Evolutionary conservation across 345 rosid genomes (phyloP), one percentile per base, ranked within the genome.

Genomic region (Lumnitzera racemosa): DNA sequence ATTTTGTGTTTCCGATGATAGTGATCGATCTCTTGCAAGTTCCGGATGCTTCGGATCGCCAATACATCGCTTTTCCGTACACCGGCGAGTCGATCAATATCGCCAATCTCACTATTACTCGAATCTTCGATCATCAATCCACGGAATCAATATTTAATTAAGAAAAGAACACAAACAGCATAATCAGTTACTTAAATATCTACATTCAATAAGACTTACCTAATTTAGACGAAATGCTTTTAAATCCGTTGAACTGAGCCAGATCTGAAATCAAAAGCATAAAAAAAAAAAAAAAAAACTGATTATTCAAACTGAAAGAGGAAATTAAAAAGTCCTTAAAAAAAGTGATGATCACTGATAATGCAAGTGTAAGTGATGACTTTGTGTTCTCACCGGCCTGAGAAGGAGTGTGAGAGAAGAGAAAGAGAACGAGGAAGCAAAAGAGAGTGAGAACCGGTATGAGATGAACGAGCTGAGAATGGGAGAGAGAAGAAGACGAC

Each of bases 381-480:
- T 6, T 57, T 53, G 56, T 9, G 56, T 11, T 24, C 29, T 24
- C 72, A 87, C 97, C 94, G 65, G 90, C 76, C 59, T 72, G 91
- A 14, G 96, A 81, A 1, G 98, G 97, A 67, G 55, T 67, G 74
- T 89, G 87, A 23, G 98, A 92, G 76, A 82, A 80, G 63, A 92
- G 81, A 67, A 81, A 89, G 62, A 92, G 97, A 57, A 89, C 71
- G 69, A 92, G 70, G 66, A 92, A 82, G 74, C 98, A 92, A 70
- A 81, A 13, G 59, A 92, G 67, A 69, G 89, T 84, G 62, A 92
- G 88, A 47, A 92, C 59, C 0, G 98, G 98, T 49, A 92, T 86
- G 49, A 90, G 70, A 83, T 92, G 98, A n/a, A 92, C 67, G 61
- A 89, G 76, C 59, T 77, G 85, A 75, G 80, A 88, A 17, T 78